Evolutionary conservation across 2,329 filamentous ascomycete genomes (phyloP), one percentile per base, ranked within the genome.

Genomic region (Domatiomyces catenatus): DNA sequence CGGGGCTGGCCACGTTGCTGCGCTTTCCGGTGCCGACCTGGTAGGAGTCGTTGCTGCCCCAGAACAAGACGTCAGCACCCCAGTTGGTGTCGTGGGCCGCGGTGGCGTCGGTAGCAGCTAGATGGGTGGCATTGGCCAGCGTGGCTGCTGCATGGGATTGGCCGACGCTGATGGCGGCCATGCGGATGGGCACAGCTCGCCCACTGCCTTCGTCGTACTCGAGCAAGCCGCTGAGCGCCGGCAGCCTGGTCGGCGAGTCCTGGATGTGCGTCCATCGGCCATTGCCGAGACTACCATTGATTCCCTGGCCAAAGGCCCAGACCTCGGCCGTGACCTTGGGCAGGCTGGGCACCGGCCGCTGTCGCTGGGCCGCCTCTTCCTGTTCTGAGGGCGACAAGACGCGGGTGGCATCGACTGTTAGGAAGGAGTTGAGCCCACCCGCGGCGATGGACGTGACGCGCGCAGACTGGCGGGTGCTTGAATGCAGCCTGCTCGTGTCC

Each of bases 11-110:
- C 8, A 84, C 63, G 62, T 96, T 96, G 61, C 79, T 92, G 54
- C 90, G 73, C 71, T 84, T 93, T 24, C 92, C 89, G 0, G 84
- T 95, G 10, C 92, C 92, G 22, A 98, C 77, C 68, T 98, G 92
- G 66, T 84, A 95, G 64, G 83, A 79, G 69, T 96, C 89, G 61
- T 96, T 98, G 49, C 87, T 87, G 54, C 92, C 92, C 86, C 89
- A 98, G 73, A 86, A 93, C 1, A 96, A 66, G 26, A 89, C 81
- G 64, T 96, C 92, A 3, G 84, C 80, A 47, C 92, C 92, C 79
- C 82, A 94, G 63, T 92, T 89, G 1, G 81, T 86, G 60, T 88
- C 84, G 57, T 85, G 83, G 42, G 77, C 70, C 1, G 75, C 74
- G 15, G 65, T 59, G 54, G 66, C 65, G 60, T 71, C 49, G 63